Evolutionary conservation across 2,329 filamentous ascomycete genomes (phyloP).

Genomic region (Stromatinia cepivora): DNA sequence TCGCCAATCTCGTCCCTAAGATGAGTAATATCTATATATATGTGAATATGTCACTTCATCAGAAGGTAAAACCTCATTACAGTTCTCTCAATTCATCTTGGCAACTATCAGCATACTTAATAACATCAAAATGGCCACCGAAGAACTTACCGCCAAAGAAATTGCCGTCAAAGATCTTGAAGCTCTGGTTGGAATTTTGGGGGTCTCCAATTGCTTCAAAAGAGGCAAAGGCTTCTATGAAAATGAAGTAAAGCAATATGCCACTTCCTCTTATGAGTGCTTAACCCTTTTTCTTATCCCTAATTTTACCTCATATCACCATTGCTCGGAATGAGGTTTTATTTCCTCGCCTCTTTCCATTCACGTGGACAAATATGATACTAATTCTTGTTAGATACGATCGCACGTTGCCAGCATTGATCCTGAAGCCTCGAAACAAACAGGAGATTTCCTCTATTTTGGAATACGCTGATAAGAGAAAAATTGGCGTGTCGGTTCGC

Average conservation of each 20-base stretch:
- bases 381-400: neutral
- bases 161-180: neutral
- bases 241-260: neutral
- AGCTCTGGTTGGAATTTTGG: constrained; percentile 39
- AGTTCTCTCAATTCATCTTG: neutral
- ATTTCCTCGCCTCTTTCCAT: neutral
- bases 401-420: constrained; percentile 42
- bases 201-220: constrained; percentile 39
- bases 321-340: neutral
- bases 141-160: too few relatives aligned
- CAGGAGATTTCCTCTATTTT: constrained; percentile 47
- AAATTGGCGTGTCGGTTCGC: constrained; percentile 48
- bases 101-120: neutral
- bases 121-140: too few relatives aligned
- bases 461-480: constrained; percentile 45
- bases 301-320: neutral
- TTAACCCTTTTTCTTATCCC: neutral
- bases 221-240: constrained; percentile 2
- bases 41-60: neutral
- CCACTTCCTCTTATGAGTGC: neutral
- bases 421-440: constrained; percentile 47
- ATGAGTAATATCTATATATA: neutral
- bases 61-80: neutral
- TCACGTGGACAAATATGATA: neutral
- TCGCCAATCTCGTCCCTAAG: neutral